A percentile compares a stretch with the other conserved stretches of the same genome.
Conservation (phyloP, 306 rosid genomes). For the Myrica gale region DNA sequence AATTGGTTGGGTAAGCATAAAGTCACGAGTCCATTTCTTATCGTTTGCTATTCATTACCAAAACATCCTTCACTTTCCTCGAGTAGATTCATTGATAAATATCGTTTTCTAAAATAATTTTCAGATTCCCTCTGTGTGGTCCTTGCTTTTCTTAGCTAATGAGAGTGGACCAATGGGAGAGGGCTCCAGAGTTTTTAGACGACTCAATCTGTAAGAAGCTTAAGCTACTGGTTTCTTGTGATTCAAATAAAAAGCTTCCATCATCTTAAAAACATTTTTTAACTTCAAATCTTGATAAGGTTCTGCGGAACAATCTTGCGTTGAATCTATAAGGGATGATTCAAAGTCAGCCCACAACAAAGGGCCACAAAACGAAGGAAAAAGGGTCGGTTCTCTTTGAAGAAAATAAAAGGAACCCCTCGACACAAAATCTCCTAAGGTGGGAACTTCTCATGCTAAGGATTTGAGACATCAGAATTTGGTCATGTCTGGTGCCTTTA, state of each 20-base stretch:
- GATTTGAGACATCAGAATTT: slow-evolving; percentile 18
- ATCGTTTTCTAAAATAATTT: not conserved
- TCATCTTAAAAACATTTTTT: too few species aligned
- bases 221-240: too few species aligned
- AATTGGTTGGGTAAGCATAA: slow-evolving; percentile 12
- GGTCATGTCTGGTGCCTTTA: not conserved
- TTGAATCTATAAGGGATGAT: not conserved
- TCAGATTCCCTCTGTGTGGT: slow-evolving; percentile 26
- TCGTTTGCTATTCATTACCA: slow-evolving; percentile 27
- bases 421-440: slow-evolving; percentile 8
- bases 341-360: not conserved
- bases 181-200: not conserved
- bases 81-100: slow-evolving; percentile 21
- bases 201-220: too few species aligned
- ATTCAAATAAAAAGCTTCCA: too few species aligned
- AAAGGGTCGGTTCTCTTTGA: not conserved
- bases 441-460: slow-evolving; percentile 5
- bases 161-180: not conserved
- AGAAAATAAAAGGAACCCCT: not conserved
- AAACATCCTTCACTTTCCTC: slow-evolving; percentile 9
- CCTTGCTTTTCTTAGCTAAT: not conserved
- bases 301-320: not conserved
- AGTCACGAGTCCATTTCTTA: slow-evolving; percentile 18
- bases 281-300: too few species aligned
- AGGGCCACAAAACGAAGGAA: not conserved